These are phyloP conservation scores for Gymnopilus junonius DNA, from an alignment of 768 basidiomycete species.

Conservation along the genomic window DNA sequence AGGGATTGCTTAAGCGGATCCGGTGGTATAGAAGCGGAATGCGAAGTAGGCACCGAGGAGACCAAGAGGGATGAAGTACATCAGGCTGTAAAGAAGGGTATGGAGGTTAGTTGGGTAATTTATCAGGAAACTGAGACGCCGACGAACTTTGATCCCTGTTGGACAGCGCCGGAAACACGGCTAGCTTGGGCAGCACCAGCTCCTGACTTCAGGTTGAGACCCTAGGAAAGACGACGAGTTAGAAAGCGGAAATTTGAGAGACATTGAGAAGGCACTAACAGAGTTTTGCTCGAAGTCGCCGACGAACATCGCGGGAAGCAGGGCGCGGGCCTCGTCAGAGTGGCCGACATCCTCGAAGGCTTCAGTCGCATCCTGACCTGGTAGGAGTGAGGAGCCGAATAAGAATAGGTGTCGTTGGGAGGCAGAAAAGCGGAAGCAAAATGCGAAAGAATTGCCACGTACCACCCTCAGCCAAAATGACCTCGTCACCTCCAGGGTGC, in stretches of 20 bases:
- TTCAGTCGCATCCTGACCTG: constrained; percentile 95
- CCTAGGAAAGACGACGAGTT: constrained; percentile 35
- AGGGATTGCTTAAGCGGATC: constrained; percentile 40
- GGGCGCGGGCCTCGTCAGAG: constrained; percentile 93
- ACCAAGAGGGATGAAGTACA: constrained; percentile 85
- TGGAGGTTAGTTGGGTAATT: constrained; percentile 14
- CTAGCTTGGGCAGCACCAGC: constrained; percentile 49
- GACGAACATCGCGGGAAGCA: constrained; percentile 78
- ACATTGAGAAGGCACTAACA: constrained; percentile 43
- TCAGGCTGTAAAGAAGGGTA: constrained; percentile 47
- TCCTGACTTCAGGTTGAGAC: constrained; percentile 55
- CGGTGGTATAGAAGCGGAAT: constrained; percentile 74
- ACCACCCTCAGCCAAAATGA: constrained; percentile 92
- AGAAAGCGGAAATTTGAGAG: neutral
- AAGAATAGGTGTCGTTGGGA: constrained; percentile 14
- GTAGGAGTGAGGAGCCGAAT: constrained; percentile 4
- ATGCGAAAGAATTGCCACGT: constrained; percentile 39
- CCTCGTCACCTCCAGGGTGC: constrained; percentile 99
- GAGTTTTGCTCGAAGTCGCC: constrained; percentile 80
- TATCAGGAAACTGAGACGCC: constrained; percentile 2
- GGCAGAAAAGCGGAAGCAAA: neutral
- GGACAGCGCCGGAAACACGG: constrained; percentile 54
- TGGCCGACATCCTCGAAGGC: constrained; percentile 99
- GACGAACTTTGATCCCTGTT: constrained; percentile 72
- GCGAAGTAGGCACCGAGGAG: constrained; percentile 87